Conservation (phyloP, 306 rosid species). For the Crotalaria pallida region DNA sequence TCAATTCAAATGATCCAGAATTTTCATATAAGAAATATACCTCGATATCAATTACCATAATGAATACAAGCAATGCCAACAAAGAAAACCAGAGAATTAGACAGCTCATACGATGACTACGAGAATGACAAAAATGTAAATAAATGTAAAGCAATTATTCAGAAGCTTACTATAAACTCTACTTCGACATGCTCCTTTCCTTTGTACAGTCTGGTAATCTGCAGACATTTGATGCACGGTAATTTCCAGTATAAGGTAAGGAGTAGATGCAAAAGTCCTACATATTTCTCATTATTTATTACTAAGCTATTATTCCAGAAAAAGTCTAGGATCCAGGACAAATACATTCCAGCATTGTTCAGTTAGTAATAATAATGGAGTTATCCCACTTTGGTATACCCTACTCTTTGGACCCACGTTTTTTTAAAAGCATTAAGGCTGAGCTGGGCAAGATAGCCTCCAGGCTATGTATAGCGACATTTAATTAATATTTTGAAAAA, state of each 20-base stretch:
- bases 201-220: slow-evolving; percentile 77
- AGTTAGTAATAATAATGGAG: not conserved
- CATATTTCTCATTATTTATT: not conserved
- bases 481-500: not conserved
- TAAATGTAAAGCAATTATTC: not conserved
- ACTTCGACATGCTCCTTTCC: slow-evolving; percentile 94
- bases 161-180: slow-evolving; percentile 78
- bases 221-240: slow-evolving; percentile 22
- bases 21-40: slow-evolving; percentile 8
- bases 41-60: not conserved
- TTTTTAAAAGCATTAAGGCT: not conserved
- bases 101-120: slow-evolving; percentile 9
- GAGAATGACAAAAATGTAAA: slow-evolving; percentile 8
- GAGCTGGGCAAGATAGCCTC: not conserved
- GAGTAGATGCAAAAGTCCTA: not conserved
- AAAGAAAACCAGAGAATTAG: not conserved
- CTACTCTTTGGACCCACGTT: not conserved
- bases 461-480: not conserved
- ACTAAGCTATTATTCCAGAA: not conserved
- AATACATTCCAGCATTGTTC: not conserved
- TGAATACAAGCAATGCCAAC: not conserved
- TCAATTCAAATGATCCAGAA: slow-evolving; percentile 13
- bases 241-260: not conserved
- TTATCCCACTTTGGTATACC: not conserved
- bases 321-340: not conserved